phyloP scores from a whole-genome alignment of 352 stramenopile species.

The Pythium folliculosum region DNA sequence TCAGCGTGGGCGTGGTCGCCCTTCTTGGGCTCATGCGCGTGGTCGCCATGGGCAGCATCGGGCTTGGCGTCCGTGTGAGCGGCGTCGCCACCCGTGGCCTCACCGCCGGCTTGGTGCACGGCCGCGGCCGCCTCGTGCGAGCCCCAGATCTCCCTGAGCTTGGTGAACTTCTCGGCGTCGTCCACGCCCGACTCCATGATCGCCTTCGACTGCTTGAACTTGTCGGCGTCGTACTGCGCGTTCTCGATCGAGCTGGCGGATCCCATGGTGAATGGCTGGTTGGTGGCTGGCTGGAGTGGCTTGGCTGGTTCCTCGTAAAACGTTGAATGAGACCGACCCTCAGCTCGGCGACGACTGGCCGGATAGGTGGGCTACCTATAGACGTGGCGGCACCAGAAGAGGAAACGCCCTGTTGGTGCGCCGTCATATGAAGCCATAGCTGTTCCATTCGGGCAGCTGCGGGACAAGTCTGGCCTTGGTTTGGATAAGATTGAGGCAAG shows the following conservation, averaged over 20 bases:
- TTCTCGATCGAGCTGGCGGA: conserved; percentile 54
- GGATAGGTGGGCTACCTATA: background rate
- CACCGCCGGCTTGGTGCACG: conserved; percentile 6
- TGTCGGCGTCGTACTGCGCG: conserved; percentile 55
- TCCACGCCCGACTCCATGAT: conserved; percentile 63
- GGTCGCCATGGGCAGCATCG: background rate
- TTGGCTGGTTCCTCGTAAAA: conserved; percentile 10
- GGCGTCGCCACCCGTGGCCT: conserved; percentile 17
- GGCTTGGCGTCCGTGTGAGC: conserved; percentile 12
- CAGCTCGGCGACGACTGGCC: background rate
- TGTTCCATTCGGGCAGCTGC: background rate
- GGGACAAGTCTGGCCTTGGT: background rate
- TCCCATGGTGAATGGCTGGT: conserved; percentile 38
- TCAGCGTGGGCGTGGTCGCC: background rate
- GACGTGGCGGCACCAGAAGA: background rate
- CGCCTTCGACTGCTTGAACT: conserved; percentile 70
- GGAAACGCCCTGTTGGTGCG: background rate
- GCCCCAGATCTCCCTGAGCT: conserved; percentile 69
- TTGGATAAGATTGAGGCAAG: conserved; percentile 7
- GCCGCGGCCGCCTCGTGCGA: conserved; percentile 20
- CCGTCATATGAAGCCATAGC: background rate
- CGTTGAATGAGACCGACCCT: conserved; percentile 22
- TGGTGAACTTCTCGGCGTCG: conserved; percentile 70
- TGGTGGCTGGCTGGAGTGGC: background rate
- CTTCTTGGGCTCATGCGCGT: background rate